These are phyloP conservation scores for Neonectria coccinea DNA, from an alignment of 2,329 filamentous ascomycete genomes.

Conservation along the genomic window DNA sequence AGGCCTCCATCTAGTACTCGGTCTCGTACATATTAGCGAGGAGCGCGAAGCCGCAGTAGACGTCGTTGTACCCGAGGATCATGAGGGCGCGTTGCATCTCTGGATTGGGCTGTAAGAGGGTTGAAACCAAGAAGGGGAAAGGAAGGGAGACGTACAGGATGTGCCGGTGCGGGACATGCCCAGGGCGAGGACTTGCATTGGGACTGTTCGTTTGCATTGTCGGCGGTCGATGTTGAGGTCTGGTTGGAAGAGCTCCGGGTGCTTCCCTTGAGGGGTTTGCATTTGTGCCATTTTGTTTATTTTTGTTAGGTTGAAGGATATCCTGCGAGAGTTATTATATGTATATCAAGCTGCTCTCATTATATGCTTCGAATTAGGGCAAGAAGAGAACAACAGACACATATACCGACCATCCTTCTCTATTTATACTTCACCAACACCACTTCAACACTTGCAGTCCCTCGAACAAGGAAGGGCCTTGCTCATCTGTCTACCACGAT, in stretches of 20 bases:
- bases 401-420: too few relatives aligned
- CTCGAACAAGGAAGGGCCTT: too few relatives aligned
- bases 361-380: too few relatives aligned
- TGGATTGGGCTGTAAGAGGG: background rate
- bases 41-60: conserved; percentile 27
- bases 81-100: conserved; percentile 27
- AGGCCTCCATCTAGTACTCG: conserved; percentile 16
- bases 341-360: too few relatives aligned
- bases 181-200: conserved; percentile 22
- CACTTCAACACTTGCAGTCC: too few relatives aligned
- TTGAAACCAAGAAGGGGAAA: too few relatives aligned
- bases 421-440: too few relatives aligned
- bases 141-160: conserved; percentile 11
- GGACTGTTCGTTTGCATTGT: conserved; percentile 16
- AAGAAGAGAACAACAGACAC: too few relatives aligned
- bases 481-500: too few relatives aligned
- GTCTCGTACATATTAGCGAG: conserved; percentile 22
- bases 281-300: conserved; percentile 1
- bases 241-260: conserved; percentile 22
- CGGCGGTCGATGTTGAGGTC: conserved; percentile 23
- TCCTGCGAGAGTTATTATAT: too few relatives aligned
- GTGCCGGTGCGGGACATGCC: conserved; percentile 20
- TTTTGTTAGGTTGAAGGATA: too few relatives aligned
- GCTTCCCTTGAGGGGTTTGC: conserved; percentile 18
- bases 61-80: conserved; percentile 27